A percentile compares a stretch with the other conserved stretches of the same genome.
Evolutionary conservation across 306 rosid species (phyloP).

Genomic region (Echinosophora koreensis): DNA sequence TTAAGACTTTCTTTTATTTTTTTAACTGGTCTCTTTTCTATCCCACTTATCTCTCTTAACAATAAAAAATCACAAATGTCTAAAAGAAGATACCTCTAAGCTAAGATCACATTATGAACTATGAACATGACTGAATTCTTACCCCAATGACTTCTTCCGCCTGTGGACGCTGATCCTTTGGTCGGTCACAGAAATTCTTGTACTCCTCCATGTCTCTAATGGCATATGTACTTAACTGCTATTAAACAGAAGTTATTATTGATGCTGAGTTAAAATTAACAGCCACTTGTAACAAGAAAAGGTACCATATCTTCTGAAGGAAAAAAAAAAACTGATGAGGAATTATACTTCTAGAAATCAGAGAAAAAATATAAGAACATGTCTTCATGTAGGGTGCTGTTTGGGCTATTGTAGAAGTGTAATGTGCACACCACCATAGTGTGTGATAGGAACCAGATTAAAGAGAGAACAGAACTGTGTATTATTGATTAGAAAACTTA

Average conservation of each 20-base stretch:
- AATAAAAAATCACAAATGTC: neutral
- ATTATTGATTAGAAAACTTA: too few relatives aligned
- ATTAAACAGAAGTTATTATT: slow-evolving; percentile 39
- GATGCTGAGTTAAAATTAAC: slow-evolving; percentile 32
- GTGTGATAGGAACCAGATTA: too few relatives aligned
- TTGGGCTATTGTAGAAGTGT: neutral
- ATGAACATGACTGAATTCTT: slow-evolving; percentile 43
- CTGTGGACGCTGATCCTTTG: slow-evolving; percentile 91
- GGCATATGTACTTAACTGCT: slow-evolving; percentile 86
- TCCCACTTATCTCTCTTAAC: slow-evolving; percentile 12
- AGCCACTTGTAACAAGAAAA: slow-evolving; percentile 29
- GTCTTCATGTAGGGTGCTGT: slow-evolving; percentile 16
- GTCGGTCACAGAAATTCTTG: slow-evolving; percentile 95
- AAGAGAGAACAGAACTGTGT: too few relatives aligned
- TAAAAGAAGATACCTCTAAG: slow-evolving; percentile 1
- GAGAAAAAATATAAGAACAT: slow-evolving; percentile 13
- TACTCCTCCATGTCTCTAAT: slow-evolving; percentile 96
- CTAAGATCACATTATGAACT: slow-evolving; percentile 37
- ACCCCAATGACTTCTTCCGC: slow-evolving; percentile 98
- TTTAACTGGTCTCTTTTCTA: slow-evolving; percentile 5
- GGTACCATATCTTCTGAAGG: slow-evolving; percentile 9
- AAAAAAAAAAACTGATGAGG: too few relatives aligned
- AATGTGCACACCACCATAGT: neutral
- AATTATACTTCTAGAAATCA: too few relatives aligned
- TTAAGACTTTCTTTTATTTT: neutral